Base-by-base conservation (phyloP, 179 eudicot species). In the Actinidia polygama region DNA sequence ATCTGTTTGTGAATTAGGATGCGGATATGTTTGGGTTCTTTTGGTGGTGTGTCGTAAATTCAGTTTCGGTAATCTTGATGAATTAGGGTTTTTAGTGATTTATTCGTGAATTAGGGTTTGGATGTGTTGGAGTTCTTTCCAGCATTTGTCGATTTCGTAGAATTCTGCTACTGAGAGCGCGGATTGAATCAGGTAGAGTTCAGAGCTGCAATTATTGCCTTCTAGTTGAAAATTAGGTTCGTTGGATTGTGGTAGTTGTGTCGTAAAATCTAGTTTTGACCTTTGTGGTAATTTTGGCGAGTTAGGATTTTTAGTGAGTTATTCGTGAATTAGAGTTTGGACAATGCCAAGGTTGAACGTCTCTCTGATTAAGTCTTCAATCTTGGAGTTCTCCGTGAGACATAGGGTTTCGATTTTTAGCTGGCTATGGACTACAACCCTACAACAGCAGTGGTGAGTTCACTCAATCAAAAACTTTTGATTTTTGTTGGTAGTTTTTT, bases 391-490 rank as follows among this genome's bases (percentile, higher is more conserved):
- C 46, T 73, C 47, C 6, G 26, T 10, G 54, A 71, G 75, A 71
- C 47, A 53, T 71, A 47, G 54, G 54, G 57, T 53, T 53, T 53
- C 57, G 10, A 9, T 53, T 53, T 53, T 14, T 14, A 71, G 26
- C 70, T 66, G 70, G 46, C 70, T 66, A 66, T 66, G 70, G 18
- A 26, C 70, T 24, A 66, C 44, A 66, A n/a, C 70, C 70, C 70
- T 66, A 66, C 70, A 44, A 66, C 44, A 87, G 89, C 81, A 87
- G 91, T 30, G 91, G 91, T 89, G 80, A 85, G 88, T 82, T 71
- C 61, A 64, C 21, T 53, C 14, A 53, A 53, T 53, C 19, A 30
- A 73, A 73, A 36, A 44, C 7, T 30, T 80, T 47, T 64, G 40
- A 63, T 78, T 36, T 58, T 66, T 80, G 10, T 53, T 55, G 16